These are phyloP conservation scores for Trypanosoma grayi DNA, from an alignment of 208 protist genomes.

Conservation along the genomic window DNA sequence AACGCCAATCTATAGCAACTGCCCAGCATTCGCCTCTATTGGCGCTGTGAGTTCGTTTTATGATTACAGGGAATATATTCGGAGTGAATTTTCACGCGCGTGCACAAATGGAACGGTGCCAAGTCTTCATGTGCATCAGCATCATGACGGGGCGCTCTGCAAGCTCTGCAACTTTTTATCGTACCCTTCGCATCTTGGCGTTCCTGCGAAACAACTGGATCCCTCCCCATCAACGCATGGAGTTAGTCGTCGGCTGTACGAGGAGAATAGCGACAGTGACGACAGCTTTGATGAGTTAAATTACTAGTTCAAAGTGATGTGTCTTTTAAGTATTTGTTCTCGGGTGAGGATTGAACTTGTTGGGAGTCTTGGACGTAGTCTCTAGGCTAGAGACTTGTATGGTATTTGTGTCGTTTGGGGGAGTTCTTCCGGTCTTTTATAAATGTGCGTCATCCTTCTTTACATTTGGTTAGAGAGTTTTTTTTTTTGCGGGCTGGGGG, in stretches of 20 bases:
- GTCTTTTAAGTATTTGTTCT: not conserved
- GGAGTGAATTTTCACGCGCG: conserved; percentile 8
- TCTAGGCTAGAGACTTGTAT: no score
- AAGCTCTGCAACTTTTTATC: conserved; percentile 3
- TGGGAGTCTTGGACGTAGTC: no score
- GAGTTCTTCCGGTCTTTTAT: no score
- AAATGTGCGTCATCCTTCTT: no score
- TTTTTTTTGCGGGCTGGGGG: no score
- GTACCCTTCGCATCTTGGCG: not conserved
- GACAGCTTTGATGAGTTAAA: conserved; percentile 24
- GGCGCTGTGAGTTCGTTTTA: conserved; percentile 12
- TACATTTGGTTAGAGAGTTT: no score
- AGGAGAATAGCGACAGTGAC: conserved; percentile 15
- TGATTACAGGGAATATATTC: conserved; percentile 18
- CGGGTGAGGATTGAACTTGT: not conserved
- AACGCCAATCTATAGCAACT: not conserved
- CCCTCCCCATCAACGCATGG: no score
- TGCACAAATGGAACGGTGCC: not conserved
- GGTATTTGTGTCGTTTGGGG: no score
- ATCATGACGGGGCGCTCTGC: not conserved
- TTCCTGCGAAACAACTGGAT: no score
- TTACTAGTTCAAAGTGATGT: not conserved
- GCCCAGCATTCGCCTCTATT: not conserved
- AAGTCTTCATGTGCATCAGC: not conserved
- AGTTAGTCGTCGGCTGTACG: conserved; percentile 1